These are phyloP conservation scores for Puccinia triticina DNA, from an alignment of 1,284 basidiomycete species.

Conservation along the genomic window DNA sequence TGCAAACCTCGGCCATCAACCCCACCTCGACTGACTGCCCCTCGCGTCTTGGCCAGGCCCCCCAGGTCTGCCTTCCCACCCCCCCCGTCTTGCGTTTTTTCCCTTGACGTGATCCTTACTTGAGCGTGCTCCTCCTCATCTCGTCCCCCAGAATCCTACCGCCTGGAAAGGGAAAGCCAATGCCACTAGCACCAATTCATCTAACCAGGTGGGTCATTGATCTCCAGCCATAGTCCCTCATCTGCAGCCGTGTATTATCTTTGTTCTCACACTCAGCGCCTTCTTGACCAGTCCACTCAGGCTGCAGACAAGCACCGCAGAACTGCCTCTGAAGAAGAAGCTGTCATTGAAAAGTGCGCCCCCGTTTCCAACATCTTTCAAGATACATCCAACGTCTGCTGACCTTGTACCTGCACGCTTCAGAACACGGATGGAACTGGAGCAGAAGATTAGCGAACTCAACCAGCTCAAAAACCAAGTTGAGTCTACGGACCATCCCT, in stretches of 20 bases:
- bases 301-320: background rate
- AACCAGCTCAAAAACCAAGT: slow-evolving; percentile 47
- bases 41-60: slow-evolving; percentile 6
- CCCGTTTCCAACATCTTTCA: too few relatives aligned
- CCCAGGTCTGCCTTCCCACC: background rate
- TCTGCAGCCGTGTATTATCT: too few relatives aligned
- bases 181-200: background rate
- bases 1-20: slow-evolving; percentile 4
- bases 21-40: background rate
- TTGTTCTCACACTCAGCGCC: background rate
- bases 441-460: slow-evolving; percentile 34
- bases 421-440: slow-evolving; percentile 42
- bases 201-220: background rate
- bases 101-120: too few relatives aligned
- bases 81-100: too few relatives aligned
- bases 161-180: slow-evolving; percentile 34
- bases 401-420: background rate
- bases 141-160: slow-evolving; percentile 2
- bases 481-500: too few relatives aligned
- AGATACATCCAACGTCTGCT: too few relatives aligned
- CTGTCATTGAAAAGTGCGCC: slow-evolving; percentile 35
- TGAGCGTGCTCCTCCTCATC: background rate
- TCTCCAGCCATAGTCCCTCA: too few relatives aligned
- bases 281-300: background rate
- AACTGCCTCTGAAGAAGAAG: slow-evolving; percentile 37